phyloP scores from a whole-genome alignment of 2,329 filamentous ascomycete species.

The Chaetomiaceae sp. region DNA sequence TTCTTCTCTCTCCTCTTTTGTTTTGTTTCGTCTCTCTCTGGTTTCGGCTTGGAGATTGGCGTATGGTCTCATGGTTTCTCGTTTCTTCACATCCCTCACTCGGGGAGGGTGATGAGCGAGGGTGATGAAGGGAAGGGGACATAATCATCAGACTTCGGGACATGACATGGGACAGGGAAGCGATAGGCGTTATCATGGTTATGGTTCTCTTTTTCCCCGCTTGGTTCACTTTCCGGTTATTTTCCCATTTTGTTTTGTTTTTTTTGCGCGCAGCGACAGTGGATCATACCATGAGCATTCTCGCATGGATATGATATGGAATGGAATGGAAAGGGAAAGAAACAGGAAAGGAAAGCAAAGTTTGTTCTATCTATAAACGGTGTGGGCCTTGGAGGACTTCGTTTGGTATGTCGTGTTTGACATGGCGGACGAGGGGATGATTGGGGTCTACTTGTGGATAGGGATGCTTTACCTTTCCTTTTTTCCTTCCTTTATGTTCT shows the following conservation, averaged over 20 bases:
- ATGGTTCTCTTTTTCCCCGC: background rate
- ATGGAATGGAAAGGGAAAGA: too few species aligned
- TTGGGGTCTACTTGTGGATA: slow-evolving; percentile 10
- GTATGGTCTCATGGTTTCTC: too few species aligned
- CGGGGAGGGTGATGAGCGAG: too few species aligned
- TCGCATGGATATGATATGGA: background rate
- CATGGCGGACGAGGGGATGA: background rate
- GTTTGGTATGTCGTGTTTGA: slow-evolving; percentile 1
- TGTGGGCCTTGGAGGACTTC: background rate
- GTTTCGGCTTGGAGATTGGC: too few species aligned
- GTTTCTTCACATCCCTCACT: too few species aligned
- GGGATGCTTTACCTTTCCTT: too few species aligned
- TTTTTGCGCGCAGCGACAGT: background rate
- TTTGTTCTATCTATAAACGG: background rate
- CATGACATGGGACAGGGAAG: background rate
- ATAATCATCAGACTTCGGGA: background rate
- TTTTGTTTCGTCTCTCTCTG: too few species aligned
- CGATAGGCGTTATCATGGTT: slow-evolving; percentile 3
- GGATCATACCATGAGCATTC: background rate
- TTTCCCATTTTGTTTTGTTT: background rate
- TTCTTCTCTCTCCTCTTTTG: too few species aligned
- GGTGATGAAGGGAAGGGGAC: too few species aligned
- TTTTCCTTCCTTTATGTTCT: too few species aligned
- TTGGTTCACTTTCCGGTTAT: too few species aligned
- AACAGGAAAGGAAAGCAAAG: background rate